Base-by-base conservation (phyloP, 768 basidiomycete species). In the Rhodotorula graminis region DNA sequence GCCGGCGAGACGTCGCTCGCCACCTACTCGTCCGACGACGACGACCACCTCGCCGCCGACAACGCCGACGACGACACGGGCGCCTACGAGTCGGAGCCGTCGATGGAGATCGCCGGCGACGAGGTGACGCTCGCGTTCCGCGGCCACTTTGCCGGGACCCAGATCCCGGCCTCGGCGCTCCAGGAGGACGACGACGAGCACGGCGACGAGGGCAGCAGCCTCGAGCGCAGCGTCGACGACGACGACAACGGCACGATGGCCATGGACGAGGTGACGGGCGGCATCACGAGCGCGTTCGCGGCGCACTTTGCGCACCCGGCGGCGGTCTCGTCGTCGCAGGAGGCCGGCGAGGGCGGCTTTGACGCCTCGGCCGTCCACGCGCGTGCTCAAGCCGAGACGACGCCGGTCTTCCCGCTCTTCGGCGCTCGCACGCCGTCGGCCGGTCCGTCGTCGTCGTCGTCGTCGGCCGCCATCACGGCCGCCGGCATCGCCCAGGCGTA, bases 101-200 rank as follows among this genome's bases (percentile, higher is more conserved):
- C 67, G 53, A 71, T 75, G 67, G 74, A 76, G 55, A 70, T 77
- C 40, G 72, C 74, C 15, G 67, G 64, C 23, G 74, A 75, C 61
- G 65, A 69, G 44, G 40, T 64, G 14, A 73, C 71, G 55, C 56
- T 62, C 27, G 72, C 72, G 8, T 77, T 77, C 60, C 64, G 40
- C 19, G 61, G 64, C 18, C 74, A 71, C 57, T 69, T 75, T 31
- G 69, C 65, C 27, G 70, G 75, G 3, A 73, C 72, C 29, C 60
- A 67, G 29, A 33, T 72, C 3, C 69, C 70, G 27, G 19, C 64
- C 15, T 60, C 49, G 25, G 65, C 64, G 8, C 25, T 72, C 19
- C 31, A 31, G 11, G 25, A 59, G 23, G 15, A 27, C 49, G 25
- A 42, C n/a, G 25, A 21, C 16, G 50, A 29, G 19, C 37, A 23